phyloP scores from a whole-genome alignment of 2,329 filamentous ascomycete species.

The Colletotrichum sansevieriae region DNA sequence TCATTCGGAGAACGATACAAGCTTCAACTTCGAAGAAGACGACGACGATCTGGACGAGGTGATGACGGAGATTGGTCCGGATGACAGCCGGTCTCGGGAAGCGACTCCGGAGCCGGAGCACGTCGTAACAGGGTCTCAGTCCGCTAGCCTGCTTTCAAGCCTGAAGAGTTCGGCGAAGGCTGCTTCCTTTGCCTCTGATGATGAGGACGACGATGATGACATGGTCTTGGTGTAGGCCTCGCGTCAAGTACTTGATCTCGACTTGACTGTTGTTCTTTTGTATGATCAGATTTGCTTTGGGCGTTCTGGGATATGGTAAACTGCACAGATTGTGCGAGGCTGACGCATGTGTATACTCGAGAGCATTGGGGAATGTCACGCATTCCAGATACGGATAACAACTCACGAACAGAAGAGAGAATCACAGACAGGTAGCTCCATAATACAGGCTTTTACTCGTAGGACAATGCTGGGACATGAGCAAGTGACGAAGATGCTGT shows the following conservation, averaged over 20 bases:
- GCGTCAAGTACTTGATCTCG: neutral
- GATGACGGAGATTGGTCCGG: slow-evolving; percentile 35
- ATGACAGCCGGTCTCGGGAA: slow-evolving; percentile 32
- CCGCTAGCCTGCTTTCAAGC: neutral
- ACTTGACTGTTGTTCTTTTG: neutral
- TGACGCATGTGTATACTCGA: neutral
- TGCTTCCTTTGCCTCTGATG: neutral
- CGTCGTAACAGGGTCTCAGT: neutral
- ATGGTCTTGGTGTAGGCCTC: slow-evolving; percentile 23
- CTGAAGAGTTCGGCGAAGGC: neutral
- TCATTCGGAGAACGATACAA: slow-evolving; percentile 20
- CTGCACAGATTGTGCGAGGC: neutral
- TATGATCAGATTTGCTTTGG: neutral
- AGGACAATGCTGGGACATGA: too few species aligned
- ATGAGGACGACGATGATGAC: slow-evolving; percentile 42
- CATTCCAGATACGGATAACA: neutral
- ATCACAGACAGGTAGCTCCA: too few species aligned
- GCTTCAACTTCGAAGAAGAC: slow-evolving; percentile 2
- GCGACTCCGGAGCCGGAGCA: slow-evolving; percentile 11
- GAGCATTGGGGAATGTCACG: too few species aligned
- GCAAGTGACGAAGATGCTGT: too few species aligned
- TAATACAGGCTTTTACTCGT: too few species aligned
- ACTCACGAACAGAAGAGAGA: neutral
- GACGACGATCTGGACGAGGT: slow-evolving; percentile 19
- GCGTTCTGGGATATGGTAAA: slow-evolving; percentile 7